These are phyloP conservation scores for Apiospora kogelbergensis DNA, from an alignment of 2,329 filamentous ascomycete species.

Conservation along the genomic window DNA sequence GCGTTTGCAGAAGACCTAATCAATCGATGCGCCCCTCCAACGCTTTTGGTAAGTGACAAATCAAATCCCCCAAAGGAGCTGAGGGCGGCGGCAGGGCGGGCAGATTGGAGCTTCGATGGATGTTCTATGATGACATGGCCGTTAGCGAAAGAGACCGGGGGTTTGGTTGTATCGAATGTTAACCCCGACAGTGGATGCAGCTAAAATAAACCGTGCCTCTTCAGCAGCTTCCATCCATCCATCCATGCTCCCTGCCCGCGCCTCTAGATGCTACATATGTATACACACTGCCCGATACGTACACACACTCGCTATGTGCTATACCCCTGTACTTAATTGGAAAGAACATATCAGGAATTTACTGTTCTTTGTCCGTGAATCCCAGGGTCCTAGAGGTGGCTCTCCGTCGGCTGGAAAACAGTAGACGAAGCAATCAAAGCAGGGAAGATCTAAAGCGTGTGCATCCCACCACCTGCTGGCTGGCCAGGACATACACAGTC, in stretches of 20 bases:
- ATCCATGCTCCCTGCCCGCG: too few relatives aligned
- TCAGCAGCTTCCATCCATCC: neutral
- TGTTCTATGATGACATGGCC: conserved; percentile 5
- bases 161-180: neutral
- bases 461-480: neutral
- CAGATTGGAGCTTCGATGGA: neutral
- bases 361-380: too few relatives aligned
- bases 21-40: neutral
- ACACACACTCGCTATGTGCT: too few relatives aligned
- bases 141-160: neutral
- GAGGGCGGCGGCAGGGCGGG: too few relatives aligned
- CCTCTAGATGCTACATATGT: too few relatives aligned
- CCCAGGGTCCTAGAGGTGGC: too few relatives aligned
- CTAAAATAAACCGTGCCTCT: neutral
- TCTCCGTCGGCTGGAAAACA: too few relatives aligned
- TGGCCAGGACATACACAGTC: neutral
- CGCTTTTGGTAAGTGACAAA: neutral
- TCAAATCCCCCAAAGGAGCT: neutral
- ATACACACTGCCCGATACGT: too few relatives aligned
- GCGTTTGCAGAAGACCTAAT: neutral
- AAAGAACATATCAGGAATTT: too few relatives aligned
- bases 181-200: neutral
- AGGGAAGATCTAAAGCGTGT: too few relatives aligned
- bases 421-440: too few relatives aligned
- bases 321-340: too few relatives aligned